phyloP scores from a whole-genome alignment of 441 rosid species.

The Arabidopsis lyrata region DNA sequence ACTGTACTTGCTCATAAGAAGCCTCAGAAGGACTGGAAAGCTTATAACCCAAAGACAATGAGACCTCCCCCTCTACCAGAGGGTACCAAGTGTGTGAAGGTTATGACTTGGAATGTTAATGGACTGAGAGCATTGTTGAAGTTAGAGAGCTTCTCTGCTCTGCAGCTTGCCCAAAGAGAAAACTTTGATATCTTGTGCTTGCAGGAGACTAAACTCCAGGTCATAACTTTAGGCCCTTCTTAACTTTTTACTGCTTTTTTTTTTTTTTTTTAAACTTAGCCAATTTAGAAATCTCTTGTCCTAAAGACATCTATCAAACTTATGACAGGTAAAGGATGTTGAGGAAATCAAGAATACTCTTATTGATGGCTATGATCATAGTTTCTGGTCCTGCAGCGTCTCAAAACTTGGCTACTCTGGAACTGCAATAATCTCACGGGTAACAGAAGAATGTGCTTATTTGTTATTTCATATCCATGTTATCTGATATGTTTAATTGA shows the following conservation, averaged over 20 bases:
- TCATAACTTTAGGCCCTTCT: constrained; percentile 7
- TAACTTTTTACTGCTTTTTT: no score
- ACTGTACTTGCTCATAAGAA: constrained; percentile 87
- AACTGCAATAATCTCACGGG: constrained; percentile 92
- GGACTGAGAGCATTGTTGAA: constrained; percentile 87
- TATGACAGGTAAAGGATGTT: constrained; percentile 84
- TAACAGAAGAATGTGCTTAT: constrained; percentile 43
- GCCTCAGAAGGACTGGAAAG: constrained; percentile 87
- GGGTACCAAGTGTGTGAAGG: constrained; percentile 59
- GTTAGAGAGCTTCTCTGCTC: constrained; percentile 71
- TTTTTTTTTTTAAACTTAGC: not conserved
- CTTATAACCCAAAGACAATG: constrained; percentile 85
- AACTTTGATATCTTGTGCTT: constrained; percentile 86
- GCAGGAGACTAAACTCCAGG: constrained; percentile 97
- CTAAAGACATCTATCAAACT: constrained; percentile 27
- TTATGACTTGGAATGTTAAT: constrained; percentile 96
- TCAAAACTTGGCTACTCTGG: constrained; percentile 98
- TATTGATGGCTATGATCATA: constrained; percentile 76
- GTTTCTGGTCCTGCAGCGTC: constrained; percentile 92
- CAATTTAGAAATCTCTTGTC: not conserved
- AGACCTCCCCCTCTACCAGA: constrained; percentile 64
- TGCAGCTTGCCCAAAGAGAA: constrained; percentile 86
- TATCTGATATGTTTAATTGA: not conserved
- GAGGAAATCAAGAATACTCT: constrained; percentile 71
- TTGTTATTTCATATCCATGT: constrained; percentile 20